Evolutionary conservation across 345 rosid species (phyloP).

Genomic region (Citrus maxima): DNA sequence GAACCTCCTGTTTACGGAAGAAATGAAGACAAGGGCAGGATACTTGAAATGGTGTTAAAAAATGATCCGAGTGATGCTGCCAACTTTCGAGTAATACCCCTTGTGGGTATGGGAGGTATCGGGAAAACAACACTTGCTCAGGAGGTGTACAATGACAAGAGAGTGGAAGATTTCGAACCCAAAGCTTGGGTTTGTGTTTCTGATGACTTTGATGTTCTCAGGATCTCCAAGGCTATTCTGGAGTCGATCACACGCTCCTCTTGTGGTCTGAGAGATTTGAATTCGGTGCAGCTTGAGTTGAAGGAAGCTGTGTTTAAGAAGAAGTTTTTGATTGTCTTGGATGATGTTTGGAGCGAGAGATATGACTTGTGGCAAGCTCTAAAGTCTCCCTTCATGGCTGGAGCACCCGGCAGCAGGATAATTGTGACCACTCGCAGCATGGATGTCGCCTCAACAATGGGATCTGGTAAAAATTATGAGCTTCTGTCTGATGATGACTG

Average conservation of each 20-base stretch:
- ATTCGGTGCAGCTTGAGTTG: neutral
- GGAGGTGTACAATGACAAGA: conserved; percentile 1
- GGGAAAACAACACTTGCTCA: conserved; percentile 21
- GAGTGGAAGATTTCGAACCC: neutral
- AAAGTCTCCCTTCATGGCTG: neutral
- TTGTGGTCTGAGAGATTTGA: neutral
- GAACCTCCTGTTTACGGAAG: no score
- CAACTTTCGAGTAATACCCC: conserved; percentile 1
- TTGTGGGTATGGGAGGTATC: conserved; percentile 19
- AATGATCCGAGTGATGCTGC: neutral
- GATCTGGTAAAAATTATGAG: no score
- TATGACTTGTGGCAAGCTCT: conserved; percentile 9
- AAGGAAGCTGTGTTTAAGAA: neutral
- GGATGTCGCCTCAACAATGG: no score
- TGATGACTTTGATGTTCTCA: conserved; percentile 7
- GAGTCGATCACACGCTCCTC: neutral
- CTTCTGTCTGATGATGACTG: no score
- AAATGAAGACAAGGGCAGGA: neutral
- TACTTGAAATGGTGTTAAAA: neutral
- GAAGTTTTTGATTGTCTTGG: conserved; percentile 20
- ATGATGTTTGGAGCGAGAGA: conserved; percentile 20
- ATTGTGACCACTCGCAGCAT: no score
- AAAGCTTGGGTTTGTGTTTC: conserved; percentile 24
- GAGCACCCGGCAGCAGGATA: neutral
- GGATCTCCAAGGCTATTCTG: conserved; percentile 12